Evolutionary conservation across 2,329 filamentous ascomycete genomes (phyloP), one percentile per base, ranked within the genome.

Genomic region (Diplodia mutila): DNA sequence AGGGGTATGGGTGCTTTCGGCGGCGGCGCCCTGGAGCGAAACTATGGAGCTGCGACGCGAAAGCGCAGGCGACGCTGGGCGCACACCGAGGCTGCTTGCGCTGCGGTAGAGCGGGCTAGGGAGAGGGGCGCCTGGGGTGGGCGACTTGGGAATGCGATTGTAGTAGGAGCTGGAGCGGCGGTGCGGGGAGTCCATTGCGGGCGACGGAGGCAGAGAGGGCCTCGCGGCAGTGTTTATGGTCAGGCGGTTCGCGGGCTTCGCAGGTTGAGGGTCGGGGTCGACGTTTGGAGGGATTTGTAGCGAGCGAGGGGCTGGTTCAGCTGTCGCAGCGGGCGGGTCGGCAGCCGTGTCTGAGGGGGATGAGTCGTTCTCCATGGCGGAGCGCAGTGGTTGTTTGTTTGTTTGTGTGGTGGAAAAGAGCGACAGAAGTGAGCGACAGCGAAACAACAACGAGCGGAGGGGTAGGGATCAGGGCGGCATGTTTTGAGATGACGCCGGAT

Each of bases 61-160:
- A 18, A 84, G 72, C 16, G 76, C 78, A 59, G 82, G 80, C 49
- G 81, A 82, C 39, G 78, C 71, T 16, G 80, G 75, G 69, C 77
- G 77, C 55, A 79, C 57, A 73, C 79, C 82, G 71, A 80, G 69
- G 8, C 74, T 75, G 69, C 79, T 83, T 66, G 81, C 76, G 73
- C 81, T 83, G 65, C 83, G 78, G 66, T 76, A 78, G 34, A 81
- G 70, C 21, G 78, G 72, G 67, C 71, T 75, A 46, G 75, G 72
- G 11, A 73, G 70, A 42, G 69, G 61, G 12, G 65, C 53, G 48
- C 42, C 66, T 32, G 29, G 29, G 29, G 29, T 32, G 16, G 59
- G 49, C 69, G 76, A 75, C 37, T 78, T 76, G 21, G 74, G 72
- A 11, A 70, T 68, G 37, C 70, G 74, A 16, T 27, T 61, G 53